Evolutionary conservation across 2,329 filamentous ascomycete species (phyloP).

Genomic region (Raffaelea albimanens): DNA sequence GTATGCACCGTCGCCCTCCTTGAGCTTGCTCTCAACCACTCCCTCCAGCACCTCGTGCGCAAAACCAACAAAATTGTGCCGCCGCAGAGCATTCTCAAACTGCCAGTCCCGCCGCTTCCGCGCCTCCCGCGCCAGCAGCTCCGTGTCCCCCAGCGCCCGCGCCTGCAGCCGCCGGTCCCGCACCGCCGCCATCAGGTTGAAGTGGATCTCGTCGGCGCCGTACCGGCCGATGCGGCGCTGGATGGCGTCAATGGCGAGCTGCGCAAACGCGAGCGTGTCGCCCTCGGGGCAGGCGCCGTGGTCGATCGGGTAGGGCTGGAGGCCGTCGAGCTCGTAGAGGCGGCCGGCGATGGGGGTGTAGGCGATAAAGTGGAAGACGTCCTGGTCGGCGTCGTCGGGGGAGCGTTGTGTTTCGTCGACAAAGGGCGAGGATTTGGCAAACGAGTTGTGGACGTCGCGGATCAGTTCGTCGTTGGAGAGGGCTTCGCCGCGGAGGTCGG

Average conservation of each 20-base stretch:
- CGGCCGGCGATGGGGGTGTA: conserved; percentile 73
- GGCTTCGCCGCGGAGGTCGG: conserved; percentile 56
- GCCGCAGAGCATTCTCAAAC: conserved; percentile 86
- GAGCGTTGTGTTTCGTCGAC: conserved; percentile 77
- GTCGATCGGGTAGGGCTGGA: conserved; percentile 85
- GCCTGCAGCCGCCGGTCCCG: conserved; percentile 71
- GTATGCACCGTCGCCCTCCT: conserved; percentile 51
- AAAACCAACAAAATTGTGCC: conserved; percentile 96
- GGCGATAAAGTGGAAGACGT: conserved; percentile 96
- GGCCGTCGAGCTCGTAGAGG: conserved; percentile 89
- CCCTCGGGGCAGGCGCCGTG: conserved; percentile 64
- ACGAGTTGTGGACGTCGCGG: conserved; percentile 78
- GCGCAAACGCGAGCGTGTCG: conserved; percentile 46
- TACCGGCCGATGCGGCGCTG: conserved; percentile 78
- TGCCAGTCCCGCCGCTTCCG: conserved; percentile 78
- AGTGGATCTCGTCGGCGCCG: conserved; percentile 78
- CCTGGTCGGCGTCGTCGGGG: conserved; percentile 61
- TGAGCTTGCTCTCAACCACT: conserved; percentile 67
- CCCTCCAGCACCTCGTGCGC: conserved; percentile 83
- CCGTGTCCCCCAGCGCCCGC: conserved; percentile 70
- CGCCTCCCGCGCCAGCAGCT: conserved; percentile 70
- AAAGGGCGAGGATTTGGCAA: conserved; percentile 82
- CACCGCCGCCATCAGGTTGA: conserved; percentile 92
- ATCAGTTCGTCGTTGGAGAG: conserved; percentile 58
- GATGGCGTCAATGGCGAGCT: conserved; percentile 76